phyloP scores from a whole-genome alignment of 305 asterid species.

The Rubia peregrina region DNA sequence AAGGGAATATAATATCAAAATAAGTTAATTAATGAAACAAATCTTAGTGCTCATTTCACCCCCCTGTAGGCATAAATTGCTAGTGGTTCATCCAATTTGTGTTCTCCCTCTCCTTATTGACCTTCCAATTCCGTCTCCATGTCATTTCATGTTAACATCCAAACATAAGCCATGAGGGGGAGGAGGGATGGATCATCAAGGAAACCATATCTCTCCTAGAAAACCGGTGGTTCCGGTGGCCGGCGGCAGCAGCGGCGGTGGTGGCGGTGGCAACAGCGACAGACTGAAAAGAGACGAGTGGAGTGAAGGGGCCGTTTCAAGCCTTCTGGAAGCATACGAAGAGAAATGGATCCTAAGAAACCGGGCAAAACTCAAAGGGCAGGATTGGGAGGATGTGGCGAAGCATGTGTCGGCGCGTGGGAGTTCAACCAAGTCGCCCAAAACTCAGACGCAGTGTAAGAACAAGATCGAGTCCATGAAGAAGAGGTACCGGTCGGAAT shows the following conservation, averaged over 20 bases:
- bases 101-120: not conserved
- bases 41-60: constrained; percentile 17
- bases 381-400: constrained; percentile 88
- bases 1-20: not conserved
- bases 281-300: constrained; percentile 73
- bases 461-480: constrained; percentile 91
- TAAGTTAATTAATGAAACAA: not conserved
- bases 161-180: constrained; percentile 17
- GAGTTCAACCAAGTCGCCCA: constrained; percentile 36
- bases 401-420: constrained; percentile 50
- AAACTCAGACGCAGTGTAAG: constrained; percentile 85
- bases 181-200: constrained; percentile 46
- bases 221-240: constrained; percentile 17
- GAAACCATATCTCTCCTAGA: constrained; percentile 38
- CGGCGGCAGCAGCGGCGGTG: not conserved
- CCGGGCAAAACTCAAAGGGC: constrained; percentile 82
- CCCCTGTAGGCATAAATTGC: constrained; percentile 32
- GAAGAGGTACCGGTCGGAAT: constrained; percentile 79
- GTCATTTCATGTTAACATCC: constrained; percentile 39
- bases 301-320: constrained; percentile 81
- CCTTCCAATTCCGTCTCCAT: constrained; percentile 14
- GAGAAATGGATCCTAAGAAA: constrained; percentile 70
- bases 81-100: constrained; percentile 35
- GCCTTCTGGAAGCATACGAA: constrained; percentile 73
- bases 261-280: constrained; percentile 25